Base-by-base conservation (phyloP, 139 green algal genomes). In the Pleodorina starrii region DNA sequence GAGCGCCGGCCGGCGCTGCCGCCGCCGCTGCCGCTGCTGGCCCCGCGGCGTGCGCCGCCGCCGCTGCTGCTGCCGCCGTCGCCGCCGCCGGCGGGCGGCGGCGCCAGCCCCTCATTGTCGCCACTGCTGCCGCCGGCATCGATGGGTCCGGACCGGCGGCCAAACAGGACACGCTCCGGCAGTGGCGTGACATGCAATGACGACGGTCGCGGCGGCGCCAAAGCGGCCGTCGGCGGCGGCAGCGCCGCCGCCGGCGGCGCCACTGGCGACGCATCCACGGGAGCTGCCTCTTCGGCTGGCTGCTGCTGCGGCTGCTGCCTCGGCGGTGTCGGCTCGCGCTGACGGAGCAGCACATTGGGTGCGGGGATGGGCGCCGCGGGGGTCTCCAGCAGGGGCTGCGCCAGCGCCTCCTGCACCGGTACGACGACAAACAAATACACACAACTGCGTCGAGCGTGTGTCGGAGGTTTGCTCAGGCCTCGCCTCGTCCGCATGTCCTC, bases 291-390 rank as follows among this genome's bases (percentile, higher is more conserved):
- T 73, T 38, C 63, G 1, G 25, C 54, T 14, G 5, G 36, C 79
- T 9, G 54, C 36, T 2, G 6, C 35, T 50, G 5, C 50, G 50
- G 36, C 36, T 16, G 50, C 36, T 9, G 36, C 40, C 16, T 42
- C 17, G 17, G 40, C 32, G 5, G 42, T 5, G 43, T 29, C 1
- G 43, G 6, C 0, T 78, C 81, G 21, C 81, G 81, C 2, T 59
- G 81, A 2, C 81, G 60, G 2, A 77, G n/a, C 60, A 87, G 81
- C 14, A 87, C 81, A 42, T 87, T 87, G 42, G 81, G 81, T 2
- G 81, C 59, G 5, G 81, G 81, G 32, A 87, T 78, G 81, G 81
- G 60, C 19, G 81, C 81, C 60, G 44, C 81, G 2, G 81, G 81
- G 5, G 59, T 29, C 32, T 87, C 81, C 42, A 59, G 14, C 42